Percentiles rank a stretch among this genome's conserved stretches.
These are phyloP conservation scores for Avena insularis DNA, from an alignment of 176 grass and related monocot species.

Conservation along the genomic window DNA sequence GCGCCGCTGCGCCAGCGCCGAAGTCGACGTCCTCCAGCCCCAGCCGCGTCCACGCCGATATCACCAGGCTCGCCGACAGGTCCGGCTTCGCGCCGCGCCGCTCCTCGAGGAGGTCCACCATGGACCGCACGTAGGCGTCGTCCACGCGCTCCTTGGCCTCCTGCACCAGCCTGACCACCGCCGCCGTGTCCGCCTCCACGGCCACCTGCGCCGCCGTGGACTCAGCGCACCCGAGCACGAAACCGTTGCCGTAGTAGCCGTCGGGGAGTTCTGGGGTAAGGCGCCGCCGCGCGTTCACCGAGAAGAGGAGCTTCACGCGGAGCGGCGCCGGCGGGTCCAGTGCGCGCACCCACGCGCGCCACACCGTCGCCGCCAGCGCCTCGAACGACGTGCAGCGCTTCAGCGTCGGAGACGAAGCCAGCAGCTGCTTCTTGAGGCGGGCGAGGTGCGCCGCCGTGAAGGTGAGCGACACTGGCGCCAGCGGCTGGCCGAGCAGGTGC, in stretches of 20 bases:
- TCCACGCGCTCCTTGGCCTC: conserved; percentile 70
- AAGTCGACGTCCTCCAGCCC: conserved; percentile 92
- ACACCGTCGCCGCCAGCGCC: conserved; percentile 78
- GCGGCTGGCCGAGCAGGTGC: conserved; percentile 55
- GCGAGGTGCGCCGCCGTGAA: conserved; percentile 69
- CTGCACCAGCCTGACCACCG: conserved; percentile 67
- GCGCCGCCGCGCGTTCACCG: conserved; percentile 64
- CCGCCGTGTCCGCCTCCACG: not conserved
- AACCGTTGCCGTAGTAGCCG: conserved; percentile 89
- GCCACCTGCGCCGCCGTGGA: conserved; percentile 57
- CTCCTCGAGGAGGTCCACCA: conserved; percentile 83
- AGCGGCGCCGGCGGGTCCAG: conserved; percentile 58
- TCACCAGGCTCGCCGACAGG: conserved; percentile 78
- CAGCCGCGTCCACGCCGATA: conserved; percentile 84
- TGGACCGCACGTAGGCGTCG: conserved; percentile 70
- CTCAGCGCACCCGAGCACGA: conserved; percentile 91
- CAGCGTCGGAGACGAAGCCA: conserved; percentile 48
- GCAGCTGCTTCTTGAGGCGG: conserved; percentile 64
- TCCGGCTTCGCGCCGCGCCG: conserved; percentile 53
- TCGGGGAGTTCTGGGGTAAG: conserved; percentile 69
- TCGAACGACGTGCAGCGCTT: conserved; percentile 91
- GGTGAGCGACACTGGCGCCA: conserved; percentile 69
- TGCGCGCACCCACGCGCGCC: conserved; percentile 81
- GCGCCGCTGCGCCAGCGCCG: conserved; percentile 58
- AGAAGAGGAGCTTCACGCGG: conserved; percentile 93